These are phyloP conservation scores for Tetrastigma voinierianum DNA, from an alignment of 164 flowering plant species.

Conservation along the genomic window DNA sequence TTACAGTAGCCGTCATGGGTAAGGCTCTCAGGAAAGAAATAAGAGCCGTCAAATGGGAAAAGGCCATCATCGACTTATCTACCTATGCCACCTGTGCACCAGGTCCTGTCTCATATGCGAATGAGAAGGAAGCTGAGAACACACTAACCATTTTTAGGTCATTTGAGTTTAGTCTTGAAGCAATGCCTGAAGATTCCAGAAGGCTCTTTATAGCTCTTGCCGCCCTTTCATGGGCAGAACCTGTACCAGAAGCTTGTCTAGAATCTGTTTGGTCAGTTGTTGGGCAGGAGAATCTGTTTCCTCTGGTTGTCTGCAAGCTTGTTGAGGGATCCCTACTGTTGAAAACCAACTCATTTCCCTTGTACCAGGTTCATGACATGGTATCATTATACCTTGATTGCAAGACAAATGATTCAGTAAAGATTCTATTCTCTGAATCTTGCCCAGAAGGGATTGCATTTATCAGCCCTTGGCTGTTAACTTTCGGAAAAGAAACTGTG, in stretches of 20 bases:
- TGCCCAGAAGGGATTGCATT: constrained; percentile 27
- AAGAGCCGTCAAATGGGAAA: constrained; percentile 48
- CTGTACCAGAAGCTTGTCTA: constrained; percentile 50
- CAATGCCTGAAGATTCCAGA: constrained; percentile 41
- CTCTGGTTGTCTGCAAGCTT: constrained; percentile 49
- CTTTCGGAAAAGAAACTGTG: constrained; percentile 39
- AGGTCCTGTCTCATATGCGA: constrained; percentile 51
- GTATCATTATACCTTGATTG: constrained; percentile 41
- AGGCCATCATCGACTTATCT: constrained; percentile 42
- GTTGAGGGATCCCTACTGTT: constrained; percentile 47
- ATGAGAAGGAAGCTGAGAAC: constrained; percentile 46
- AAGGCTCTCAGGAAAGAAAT: constrained; percentile 52
- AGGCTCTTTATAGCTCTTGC: constrained; percentile 39
- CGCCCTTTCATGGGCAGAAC: constrained; percentile 46
- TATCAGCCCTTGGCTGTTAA: constrained; percentile 42
- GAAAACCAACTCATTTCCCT: constrained; percentile 33
- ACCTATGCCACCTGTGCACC: constrained; percentile 51
- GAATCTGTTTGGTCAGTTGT: constrained; percentile 44
- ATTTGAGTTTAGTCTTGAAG: constrained; percentile 56
- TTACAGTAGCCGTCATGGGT: constrained; percentile 59
- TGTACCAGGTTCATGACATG: constrained; percentile 51
- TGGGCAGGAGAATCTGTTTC: constrained; percentile 36
- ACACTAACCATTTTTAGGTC: constrained; percentile 48
- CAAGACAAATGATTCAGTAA: constrained; percentile 30
- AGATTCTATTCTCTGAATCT: constrained; percentile 25